Evolutionary conservation across 495 filamentous ascomycete genomes (phyloP).

Genomic region (Aspergillus asperescens): DNA sequence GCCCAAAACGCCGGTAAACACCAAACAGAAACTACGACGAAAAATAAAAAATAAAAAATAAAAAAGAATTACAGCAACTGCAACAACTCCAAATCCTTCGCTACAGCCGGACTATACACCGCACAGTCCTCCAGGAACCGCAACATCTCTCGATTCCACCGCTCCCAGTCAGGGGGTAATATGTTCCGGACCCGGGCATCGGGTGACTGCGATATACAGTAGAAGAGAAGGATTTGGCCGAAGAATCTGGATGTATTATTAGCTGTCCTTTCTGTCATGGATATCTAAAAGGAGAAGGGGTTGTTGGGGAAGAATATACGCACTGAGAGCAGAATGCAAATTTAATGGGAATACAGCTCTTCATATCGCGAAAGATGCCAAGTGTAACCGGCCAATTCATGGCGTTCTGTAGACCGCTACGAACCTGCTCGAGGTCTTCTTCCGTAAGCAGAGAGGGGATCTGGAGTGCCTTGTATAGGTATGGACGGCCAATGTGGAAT

Average conservation of each 20-base stretch:
- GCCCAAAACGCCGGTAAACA: background rate
- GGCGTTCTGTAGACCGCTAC: conserved; percentile 37
- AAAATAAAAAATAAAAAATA: too few relatives aligned
- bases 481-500: conserved; percentile 47
- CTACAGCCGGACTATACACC: conserved; percentile 37
- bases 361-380: conserved; percentile 44
- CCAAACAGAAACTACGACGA: background rate
- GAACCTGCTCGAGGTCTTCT: conserved; percentile 43
- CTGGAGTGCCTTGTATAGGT: conserved; percentile 45
- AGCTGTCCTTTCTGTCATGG: background rate
- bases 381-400: conserved; percentile 44
- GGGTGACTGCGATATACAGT: conserved; percentile 42
- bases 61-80: conserved; percentile 22
- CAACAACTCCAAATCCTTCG: conserved; percentile 42
- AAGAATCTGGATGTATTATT: conserved; percentile 33
- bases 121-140: conserved; percentile 42
- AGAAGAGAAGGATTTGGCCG: conserved; percentile 44
- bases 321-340: conserved; percentile 48
- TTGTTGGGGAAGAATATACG: conserved; percentile 15
- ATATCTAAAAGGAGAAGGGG: background rate
- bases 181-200: conserved; percentile 33
- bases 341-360: conserved; percentile 43
- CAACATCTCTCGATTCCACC: conserved; percentile 44
- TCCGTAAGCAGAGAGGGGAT: conserved; percentile 36
- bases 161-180: conserved; percentile 41